A percentile compares a stretch with the other conserved stretches of the same genome.
These are phyloP conservation scores for Calonectria henricotiae DNA, from an alignment of 2,329 filamentous ascomycete species.

Conservation along the genomic window DNA sequence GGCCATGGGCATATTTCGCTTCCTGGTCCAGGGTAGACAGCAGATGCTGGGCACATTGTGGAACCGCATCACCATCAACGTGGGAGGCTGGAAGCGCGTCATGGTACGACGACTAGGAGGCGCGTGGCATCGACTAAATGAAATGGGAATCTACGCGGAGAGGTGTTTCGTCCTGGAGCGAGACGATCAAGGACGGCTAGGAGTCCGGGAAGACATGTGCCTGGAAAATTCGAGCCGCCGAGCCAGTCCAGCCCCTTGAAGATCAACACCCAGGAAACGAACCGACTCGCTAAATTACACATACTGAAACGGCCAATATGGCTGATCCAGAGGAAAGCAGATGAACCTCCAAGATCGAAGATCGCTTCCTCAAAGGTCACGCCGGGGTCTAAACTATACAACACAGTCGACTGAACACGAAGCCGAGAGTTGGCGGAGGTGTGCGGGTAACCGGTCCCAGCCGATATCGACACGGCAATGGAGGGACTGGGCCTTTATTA, in stretches of 20 bases:
- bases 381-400: not conserved
- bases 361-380: not conserved
- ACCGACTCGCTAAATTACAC: not conserved
- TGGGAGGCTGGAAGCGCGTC: constrained; percentile 65
- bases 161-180: constrained; percentile 64
- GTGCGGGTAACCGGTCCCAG: not conserved
- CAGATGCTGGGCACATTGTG: constrained; percentile 52
- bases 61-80: constrained; percentile 64
- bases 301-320: not conserved
- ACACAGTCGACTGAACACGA: not conserved
- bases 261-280: not conserved
- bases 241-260: constrained; percentile 46
- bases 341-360: not conserved
- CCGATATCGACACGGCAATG: not conserved
- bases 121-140: constrained; percentile 61
- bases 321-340: not conserved
- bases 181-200: constrained; percentile 43
- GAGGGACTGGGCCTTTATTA: not conserved
- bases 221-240: constrained; percentile 51
- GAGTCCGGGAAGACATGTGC: constrained; percentile 52
- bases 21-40: constrained; percentile 55
- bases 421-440: not conserved
- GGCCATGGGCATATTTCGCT: constrained; percentile 56
- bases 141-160: constrained; percentile 64
- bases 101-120: constrained; percentile 63